phyloP scores from a whole-genome alignment of 108 stramenopile genomes.

The Fistulifera solaris region DNA sequence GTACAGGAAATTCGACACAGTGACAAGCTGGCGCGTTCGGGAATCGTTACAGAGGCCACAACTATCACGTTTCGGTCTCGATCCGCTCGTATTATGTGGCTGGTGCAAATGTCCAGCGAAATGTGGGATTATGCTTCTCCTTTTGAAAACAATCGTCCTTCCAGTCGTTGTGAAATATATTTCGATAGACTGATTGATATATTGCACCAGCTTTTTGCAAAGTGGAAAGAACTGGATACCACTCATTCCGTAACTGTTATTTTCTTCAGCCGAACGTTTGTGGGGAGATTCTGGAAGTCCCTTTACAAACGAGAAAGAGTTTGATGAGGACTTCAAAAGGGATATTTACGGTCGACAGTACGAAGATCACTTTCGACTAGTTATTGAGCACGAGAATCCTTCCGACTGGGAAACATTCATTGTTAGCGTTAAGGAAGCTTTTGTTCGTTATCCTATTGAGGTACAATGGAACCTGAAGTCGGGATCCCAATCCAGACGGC shows the following conservation, averaged over 20 bases:
- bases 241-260: constrained; percentile 92
- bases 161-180: constrained; percentile 64
- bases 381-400: constrained; percentile 87
- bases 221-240: constrained; percentile 77
- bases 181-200: constrained; percentile 81
- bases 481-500: constrained; percentile 38
- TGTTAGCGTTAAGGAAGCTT: constrained; percentile 75
- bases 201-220: constrained; percentile 55
- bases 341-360: constrained; percentile 67
- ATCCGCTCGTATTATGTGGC: constrained; percentile 90
- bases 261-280: constrained; percentile 86
- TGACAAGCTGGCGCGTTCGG: constrained; percentile 46
- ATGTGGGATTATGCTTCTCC: constrained; percentile 95
- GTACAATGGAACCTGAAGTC: constrained; percentile 67
- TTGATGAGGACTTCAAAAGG: constrained; percentile 11
- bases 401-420: constrained; percentile 73
- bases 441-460: constrained; percentile 75
- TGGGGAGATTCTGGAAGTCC: constrained; percentile 14
- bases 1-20: constrained; percentile 68
- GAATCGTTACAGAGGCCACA: constrained; percentile 74
- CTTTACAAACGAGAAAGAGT: background rate
- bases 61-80: constrained; percentile 90
- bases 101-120: constrained; percentile 92
- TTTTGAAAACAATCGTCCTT: constrained; percentile 30
- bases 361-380: constrained; percentile 86